Evolutionary conservation across 768 basidiomycete genomes (phyloP).

Genomic region (Kwoniella shandongensis): DNA sequence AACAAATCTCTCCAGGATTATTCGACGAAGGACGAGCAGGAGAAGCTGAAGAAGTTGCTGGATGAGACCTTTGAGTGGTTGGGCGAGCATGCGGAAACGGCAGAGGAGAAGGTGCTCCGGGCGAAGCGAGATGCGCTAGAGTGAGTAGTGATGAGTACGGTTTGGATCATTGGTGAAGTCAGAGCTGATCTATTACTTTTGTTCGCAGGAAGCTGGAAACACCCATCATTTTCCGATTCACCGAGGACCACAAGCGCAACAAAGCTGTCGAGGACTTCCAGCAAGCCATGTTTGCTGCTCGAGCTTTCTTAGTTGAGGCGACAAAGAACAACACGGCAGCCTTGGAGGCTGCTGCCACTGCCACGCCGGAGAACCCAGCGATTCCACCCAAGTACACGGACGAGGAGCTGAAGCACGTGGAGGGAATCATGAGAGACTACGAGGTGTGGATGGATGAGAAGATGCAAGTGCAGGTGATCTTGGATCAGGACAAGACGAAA

Average conservation of each 20-base stretch:
- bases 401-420: constrained; percentile 79
- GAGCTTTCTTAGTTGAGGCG: constrained; percentile 80
- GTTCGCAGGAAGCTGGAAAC: constrained; percentile 66
- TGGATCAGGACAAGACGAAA: constrained; percentile 60
- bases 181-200: background rate
- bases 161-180: background rate
- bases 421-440: constrained; percentile 72
- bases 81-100: constrained; percentile 75
- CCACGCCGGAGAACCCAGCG: constrained; percentile 52
- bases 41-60: constrained; percentile 65
- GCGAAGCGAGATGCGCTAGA: constrained; percentile 77
- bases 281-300: constrained; percentile 59
- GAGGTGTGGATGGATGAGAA: constrained; percentile 78
- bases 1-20: constrained; percentile 80
- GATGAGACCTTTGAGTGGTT: constrained; percentile 81
- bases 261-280: constrained; percentile 83
- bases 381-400: constrained; percentile 76
- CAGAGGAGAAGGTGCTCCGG: constrained; percentile 71
- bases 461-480: constrained; percentile 80
- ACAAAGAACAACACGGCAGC: constrained; percentile 70
- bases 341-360: constrained; percentile 52
- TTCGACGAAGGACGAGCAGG: constrained; percentile 71
- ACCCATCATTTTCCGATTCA: constrained; percentile 81
- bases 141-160: constrained; percentile 59
- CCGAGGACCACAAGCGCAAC: constrained; percentile 83